These are phyloP conservation scores for Bacidia rubella DNA, from an alignment of 495 filamentous ascomycete species.

Conservation along the genomic window DNA sequence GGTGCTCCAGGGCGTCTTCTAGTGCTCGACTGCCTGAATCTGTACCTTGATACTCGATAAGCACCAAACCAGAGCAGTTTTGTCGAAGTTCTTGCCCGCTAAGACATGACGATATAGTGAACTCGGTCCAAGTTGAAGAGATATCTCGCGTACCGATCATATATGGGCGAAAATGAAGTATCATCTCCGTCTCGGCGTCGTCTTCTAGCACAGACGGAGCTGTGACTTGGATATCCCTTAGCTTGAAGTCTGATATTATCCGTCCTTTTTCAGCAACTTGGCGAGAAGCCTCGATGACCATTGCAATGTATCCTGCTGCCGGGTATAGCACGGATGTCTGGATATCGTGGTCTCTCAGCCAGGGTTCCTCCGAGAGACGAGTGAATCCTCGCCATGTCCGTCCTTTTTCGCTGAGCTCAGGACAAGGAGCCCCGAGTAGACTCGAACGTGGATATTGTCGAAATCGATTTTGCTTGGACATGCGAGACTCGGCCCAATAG, in stretches of 20 bases:
- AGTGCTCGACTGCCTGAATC: neutral
- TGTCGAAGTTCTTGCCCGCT: constrained; percentile 5
- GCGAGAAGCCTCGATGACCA: constrained; percentile 28
- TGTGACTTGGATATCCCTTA: constrained; percentile 21
- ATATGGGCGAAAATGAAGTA: constrained; percentile 9
- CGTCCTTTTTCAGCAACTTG: constrained; percentile 15
- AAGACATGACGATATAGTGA: constrained; percentile 4
- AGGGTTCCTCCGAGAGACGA: constrained; percentile 21
- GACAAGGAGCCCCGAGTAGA: constrained; percentile 18
- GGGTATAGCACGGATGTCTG: constrained; percentile 23
- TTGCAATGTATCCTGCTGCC: constrained; percentile 25
- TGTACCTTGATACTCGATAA: constrained; percentile 5
- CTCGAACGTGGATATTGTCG: constrained; percentile 11
- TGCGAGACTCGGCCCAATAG: constrained; percentile 18
- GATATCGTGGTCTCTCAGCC: constrained; percentile 26
- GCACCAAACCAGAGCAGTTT: constrained; percentile 12
- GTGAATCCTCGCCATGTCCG: constrained; percentile 23
- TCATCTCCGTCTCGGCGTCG: constrained; percentile 5
- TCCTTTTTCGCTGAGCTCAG: constrained; percentile 13
- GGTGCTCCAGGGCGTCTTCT: neutral
- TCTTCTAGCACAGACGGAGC: constrained; percentile 15
- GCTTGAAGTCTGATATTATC: constrained; percentile 14
- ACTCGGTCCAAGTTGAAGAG: constrained; percentile 9
- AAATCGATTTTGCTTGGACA: constrained; percentile 17
- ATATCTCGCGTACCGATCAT: constrained; percentile 1